Evolutionary conservation across 2,329 filamentous ascomycete genomes (phyloP).

Genomic region (Hymenoscyphus linearis): DNA sequence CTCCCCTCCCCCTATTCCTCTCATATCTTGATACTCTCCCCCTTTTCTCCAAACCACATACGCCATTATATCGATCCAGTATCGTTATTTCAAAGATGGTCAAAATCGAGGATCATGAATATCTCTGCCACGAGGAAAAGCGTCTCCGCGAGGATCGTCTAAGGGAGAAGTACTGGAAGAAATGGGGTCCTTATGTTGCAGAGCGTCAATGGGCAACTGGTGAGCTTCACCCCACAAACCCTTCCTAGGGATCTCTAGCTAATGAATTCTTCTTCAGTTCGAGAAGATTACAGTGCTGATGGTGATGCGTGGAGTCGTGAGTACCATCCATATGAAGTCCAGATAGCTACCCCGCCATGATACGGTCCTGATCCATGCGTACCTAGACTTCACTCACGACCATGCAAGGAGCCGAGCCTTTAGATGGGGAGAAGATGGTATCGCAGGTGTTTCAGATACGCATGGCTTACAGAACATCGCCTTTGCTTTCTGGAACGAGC

Average conservation of each 20-base stretch:
- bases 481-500: constrained; percentile 96
- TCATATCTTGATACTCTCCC: too few species aligned
- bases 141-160: constrained; percentile 81
- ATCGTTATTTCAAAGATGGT: constrained; percentile 63
- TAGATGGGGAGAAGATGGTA: constrained; percentile 95
- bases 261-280: constrained; percentile 47
- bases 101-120: constrained; percentile 80
- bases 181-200: constrained; percentile 91
- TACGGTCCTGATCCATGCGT: constrained; percentile 23
- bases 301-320: constrained; percentile 95
- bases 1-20: not conserved
- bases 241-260: not conserved
- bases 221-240: constrained; percentile 33
- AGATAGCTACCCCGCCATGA: constrained; percentile 1
- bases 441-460: constrained; percentile 89
- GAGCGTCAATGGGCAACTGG: constrained; percentile 96
- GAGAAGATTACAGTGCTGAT: constrained; percentile 85
- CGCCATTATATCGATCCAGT: not conserved
- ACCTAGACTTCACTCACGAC: constrained; percentile 84
- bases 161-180: constrained; percentile 91
- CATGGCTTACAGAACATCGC: constrained; percentile 89
- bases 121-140: constrained; percentile 84
- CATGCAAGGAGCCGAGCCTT: constrained; percentile 84
- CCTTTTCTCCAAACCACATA: not conserved
- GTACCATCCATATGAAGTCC: constrained; percentile 34